Conservation (phyloP, 192 early-diverging fungal genomes). For the Backusella tuberculispora region DNA sequence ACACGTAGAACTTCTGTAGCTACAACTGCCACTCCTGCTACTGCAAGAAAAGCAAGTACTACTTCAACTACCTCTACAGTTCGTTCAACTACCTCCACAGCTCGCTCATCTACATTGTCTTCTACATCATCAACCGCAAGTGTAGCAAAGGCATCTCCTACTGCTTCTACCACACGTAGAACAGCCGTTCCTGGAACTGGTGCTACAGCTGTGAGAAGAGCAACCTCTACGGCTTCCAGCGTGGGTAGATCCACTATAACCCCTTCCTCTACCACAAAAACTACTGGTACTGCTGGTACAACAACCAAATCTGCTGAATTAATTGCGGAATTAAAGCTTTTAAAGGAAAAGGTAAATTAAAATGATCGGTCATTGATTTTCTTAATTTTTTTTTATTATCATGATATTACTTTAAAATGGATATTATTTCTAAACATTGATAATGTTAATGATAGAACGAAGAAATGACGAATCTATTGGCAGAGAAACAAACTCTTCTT, state of each 20-base stretch:
- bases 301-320: slow-evolving; percentile 19
- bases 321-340: slow-evolving; percentile 13
- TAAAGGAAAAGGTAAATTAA: slow-evolving; percentile 29
- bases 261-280: background rate
- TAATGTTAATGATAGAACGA: slow-evolving; percentile 20
- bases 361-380: slow-evolving; percentile 9
- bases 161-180: slow-evolving; percentile 21
- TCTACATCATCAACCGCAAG: background rate
- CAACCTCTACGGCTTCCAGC: background rate
- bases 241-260: slow-evolving; percentile 1
- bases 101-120: background rate
- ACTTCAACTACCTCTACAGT: background rate
- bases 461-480: slow-evolving; percentile 15
- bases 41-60: background rate
- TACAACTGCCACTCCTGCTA: background rate
- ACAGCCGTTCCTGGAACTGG: background rate
- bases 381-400: slow-evolving; percentile 8
- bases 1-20: slow-evolving; percentile 12
- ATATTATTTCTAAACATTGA: background rate
- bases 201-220: background rate
- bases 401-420: background rate
- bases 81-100: background rate
- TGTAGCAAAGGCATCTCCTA: slow-evolving; percentile 15
- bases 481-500: slow-evolving; percentile 1
- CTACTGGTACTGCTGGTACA: background rate